These are phyloP conservation scores for Iris macrosiphon DNA, from an alignment of 106 monocot genomes.

Conservation along the genomic window DNA sequence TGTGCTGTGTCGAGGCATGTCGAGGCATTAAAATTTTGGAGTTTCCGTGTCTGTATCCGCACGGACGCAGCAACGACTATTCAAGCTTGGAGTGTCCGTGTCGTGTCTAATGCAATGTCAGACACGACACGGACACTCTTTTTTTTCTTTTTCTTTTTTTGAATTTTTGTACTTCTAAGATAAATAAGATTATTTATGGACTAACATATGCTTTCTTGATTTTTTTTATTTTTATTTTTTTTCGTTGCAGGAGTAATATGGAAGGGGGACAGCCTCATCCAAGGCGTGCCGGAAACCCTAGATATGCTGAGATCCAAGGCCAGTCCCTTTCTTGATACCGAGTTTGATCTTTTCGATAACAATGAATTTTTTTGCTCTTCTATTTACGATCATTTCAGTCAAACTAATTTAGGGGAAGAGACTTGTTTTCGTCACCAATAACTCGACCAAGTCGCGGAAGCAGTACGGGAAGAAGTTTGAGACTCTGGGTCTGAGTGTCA, in stretches of 20 bases:
- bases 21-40: too few species aligned
- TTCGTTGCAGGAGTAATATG: slow-evolving; percentile 79
- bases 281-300: slow-evolving; percentile 79
- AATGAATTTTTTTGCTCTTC: not conserved
- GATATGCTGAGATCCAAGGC: slow-evolving; percentile 88
- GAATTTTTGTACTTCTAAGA: too few species aligned
- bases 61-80: too few species aligned
- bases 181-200: not conserved
- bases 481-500: slow-evolving; percentile 76
- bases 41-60: too few species aligned
- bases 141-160: not conserved
- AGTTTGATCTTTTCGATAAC: not conserved
- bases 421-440: slow-evolving; percentile 94
- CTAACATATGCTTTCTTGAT: not conserved
- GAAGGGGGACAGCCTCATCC: slow-evolving; percentile 94
- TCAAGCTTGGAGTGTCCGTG: too few species aligned
- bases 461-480: slow-evolving; percentile 98
- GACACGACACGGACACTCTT: too few species aligned
- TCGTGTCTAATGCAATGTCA: too few species aligned
- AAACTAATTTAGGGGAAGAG: slow-evolving; percentile 58
- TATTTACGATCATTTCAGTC: not conserved
- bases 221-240: not conserved
- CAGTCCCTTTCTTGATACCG: not conserved
- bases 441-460: slow-evolving; percentile 94
- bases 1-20: too few species aligned